These are phyloP conservation scores for Cutaneotrichosporon sp. DNA, from an alignment of 1,284 basidiomycete genomes.

Conservation along the genomic window DNA sequence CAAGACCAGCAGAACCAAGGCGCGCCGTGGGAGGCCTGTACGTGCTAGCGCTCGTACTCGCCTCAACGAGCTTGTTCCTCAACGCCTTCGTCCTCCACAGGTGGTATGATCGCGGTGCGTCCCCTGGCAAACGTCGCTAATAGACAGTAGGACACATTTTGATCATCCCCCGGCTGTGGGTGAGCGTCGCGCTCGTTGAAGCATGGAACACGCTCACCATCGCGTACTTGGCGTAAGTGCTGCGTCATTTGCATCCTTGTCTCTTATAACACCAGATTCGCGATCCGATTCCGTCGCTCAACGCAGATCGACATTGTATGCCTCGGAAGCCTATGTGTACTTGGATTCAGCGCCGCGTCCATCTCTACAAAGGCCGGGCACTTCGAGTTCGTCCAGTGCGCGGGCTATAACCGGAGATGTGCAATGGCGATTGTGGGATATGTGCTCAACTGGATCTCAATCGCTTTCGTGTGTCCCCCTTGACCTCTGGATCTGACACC, in stretches of 20 bases:
- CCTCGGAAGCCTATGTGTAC: neutral
- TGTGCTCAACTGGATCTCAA: slow-evolving; percentile 4
- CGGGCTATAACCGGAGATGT: neutral
- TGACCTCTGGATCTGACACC: neutral
- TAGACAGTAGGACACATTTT: slow-evolving; percentile 3
- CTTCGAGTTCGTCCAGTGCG: slow-evolving; percentile 1
- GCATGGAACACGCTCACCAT: neutral
- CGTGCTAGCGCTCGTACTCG: neutral
- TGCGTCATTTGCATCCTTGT: neutral
- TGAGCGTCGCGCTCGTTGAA: neutral
- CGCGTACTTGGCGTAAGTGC: slow-evolving; percentile 2
- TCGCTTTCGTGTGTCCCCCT: neutral
- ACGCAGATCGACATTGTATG: neutral
- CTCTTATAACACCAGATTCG: neutral
- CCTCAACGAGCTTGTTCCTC: neutral
- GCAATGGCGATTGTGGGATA: neutral
- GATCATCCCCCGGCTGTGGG: slow-evolving; percentile 4
- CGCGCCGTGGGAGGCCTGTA: neutral
- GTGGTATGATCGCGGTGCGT: slow-evolving; percentile 8
- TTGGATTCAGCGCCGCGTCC: neutral
- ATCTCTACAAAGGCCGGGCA: neutral
- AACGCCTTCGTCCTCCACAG: neutral
- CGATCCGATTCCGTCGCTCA: neutral
- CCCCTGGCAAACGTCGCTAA: neutral
- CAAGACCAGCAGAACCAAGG: neutral